Evolutionary conservation across 1,139 yeast species (phyloP), one percentile per base, ranked within the genome.

Genomic region (Geotrichum aggregatum): DNA sequence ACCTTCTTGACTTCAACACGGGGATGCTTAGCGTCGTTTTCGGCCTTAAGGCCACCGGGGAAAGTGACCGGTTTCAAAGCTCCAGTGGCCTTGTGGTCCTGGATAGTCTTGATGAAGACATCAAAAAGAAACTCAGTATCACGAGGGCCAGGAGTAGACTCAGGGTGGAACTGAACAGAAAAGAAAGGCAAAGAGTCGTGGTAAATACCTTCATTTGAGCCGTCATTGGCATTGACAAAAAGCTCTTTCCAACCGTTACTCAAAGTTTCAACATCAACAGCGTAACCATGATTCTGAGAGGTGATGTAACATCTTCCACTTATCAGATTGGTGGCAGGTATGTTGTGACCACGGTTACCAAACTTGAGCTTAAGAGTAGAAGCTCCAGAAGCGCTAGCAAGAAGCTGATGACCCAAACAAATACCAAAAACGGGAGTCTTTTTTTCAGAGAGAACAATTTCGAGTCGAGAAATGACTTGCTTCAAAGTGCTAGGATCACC

Each of bases 111-210:
- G 66, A 94, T 85, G 72, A 94, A 94, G 36, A 87, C 91, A 67
- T 94, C 98, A 66, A 94, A 94, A 69, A 94, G 78, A 70, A 92
- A 94, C 72, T 94, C 98, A 53, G 99, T 92, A 70, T 94, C 99
- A 70, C 96, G 83, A 69, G 99, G 99, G 70, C 99, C 99, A 45
- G 98, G 98, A 52, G 97, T 88, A 33, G 98, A 88, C 76, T 94
- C 99, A 21, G 99, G 99, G 69, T 94, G 99, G 80, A 94, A 92
- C 77, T 94, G 99, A 48, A 92, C 98, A n/a, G 98, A 92, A 77
- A 94, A 94, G 70, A 78, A 85, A 46, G 99, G 98, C 69, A 86
- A 77, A 58, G 81, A 76, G 45, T 84, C 79, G 72, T 91, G 91
- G 76, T 88, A 91, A 61, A 94, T 89, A 83, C 99, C 99, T 76